Base-by-base conservation (phyloP, 2,329 filamentous ascomycete genomes). In the Neurospora sp. region DNA sequence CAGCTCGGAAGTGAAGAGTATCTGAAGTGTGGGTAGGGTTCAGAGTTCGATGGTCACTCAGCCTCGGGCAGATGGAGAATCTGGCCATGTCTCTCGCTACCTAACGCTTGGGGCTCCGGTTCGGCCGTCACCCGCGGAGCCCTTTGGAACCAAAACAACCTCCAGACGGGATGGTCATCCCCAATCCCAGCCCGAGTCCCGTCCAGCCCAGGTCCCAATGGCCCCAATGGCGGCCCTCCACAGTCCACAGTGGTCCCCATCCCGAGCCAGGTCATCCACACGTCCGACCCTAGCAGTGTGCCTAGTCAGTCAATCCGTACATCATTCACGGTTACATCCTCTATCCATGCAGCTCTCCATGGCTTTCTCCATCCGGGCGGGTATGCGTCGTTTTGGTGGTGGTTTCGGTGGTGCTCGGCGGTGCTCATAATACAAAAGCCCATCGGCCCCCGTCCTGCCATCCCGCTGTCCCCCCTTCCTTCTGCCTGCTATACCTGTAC, bases 391-490 rank as follows among this genome's bases (percentile, higher is more conserved):
- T 72, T 72, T 70, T 69, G 73, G 71, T 68, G 70, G 46, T 58
- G 23, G 19, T 58, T 28, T 58, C 13, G 46, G 23, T 17, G 46
- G 39, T 39, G 38, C 10, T 10, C 38, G 38, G 38, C 13, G 38
- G 46, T 58, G 46, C 73, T 69, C 70, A 71, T 71, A 73, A 73
- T 75, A 75, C 74, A 75, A 74, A 75, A 74, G 67, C 71, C 36
- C 19, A 42, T 67, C 39, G 23, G 19, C 38, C 70, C 67, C 71
- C 71, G 62, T 71, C 67, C 69, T 67, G 70, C 71, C 68, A 69
- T 58, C 66, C 46, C 13, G 67, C 67, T 67, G 66, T 69, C 62
- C 33, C 23, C 42, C 36, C 23, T 62, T 40, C 38, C 58, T 69
- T 39, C 38, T 17, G 23, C 52, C 52, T 52, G 19, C 39, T 66